Percentiles rank a stretch among this genome's conserved stretches.
phyloP scores from a whole-genome alignment of 2,329 filamentous ascomycete species.

The Zarea fungicola region DNA sequence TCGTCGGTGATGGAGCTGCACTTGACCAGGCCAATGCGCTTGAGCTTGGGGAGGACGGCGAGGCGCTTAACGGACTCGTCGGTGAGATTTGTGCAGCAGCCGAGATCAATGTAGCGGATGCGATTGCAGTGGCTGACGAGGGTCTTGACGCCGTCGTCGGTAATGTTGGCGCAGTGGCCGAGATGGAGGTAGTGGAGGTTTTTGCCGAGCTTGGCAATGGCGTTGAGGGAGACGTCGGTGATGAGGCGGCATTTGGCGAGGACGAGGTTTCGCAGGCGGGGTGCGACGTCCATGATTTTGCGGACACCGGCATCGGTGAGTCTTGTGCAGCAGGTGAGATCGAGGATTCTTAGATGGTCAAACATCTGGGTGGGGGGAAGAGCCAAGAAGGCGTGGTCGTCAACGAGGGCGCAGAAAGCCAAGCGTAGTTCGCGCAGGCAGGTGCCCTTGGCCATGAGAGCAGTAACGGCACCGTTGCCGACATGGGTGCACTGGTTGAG shows the following conservation, averaged over 20 bases:
- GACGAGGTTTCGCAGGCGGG: constrained; percentile 85
- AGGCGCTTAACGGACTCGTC: constrained; percentile 81
- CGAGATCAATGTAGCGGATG: constrained; percentile 94
- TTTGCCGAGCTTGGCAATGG: constrained; percentile 86
- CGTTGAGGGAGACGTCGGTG: constrained; percentile 80
- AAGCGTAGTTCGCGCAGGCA: constrained; percentile 88
- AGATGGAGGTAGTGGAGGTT: constrained; percentile 96
- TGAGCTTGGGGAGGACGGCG: constrained; percentile 83
- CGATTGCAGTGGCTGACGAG: constrained; percentile 84
- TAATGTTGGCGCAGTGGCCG: constrained; percentile 88
- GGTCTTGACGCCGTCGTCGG: constrained; percentile 78
- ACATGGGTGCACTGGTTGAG: constrained; percentile 79
- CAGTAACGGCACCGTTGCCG: constrained; percentile 76
- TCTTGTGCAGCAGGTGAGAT: constrained; percentile 81
- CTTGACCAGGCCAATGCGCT: constrained; percentile 92
- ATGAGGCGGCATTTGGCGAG: constrained; percentile 91
- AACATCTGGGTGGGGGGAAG: constrained; percentile 66
- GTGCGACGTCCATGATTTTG: constrained; percentile 80
- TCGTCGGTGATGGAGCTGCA: constrained; percentile 85
- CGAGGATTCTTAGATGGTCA: constrained; percentile 86
- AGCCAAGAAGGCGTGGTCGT: constrained; percentile 80
- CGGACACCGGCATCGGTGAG: constrained; percentile 83
- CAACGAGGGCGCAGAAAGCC: constrained; percentile 77
- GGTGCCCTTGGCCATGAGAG: constrained; percentile 70
- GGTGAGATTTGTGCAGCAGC: constrained; percentile 87